A percentile compares a stretch with the other conserved stretches of the same genome.
Evolutionary conservation across 805 yeast species (phyloP).

Genomic region (Tetrapisispora namnaoensis): DNA sequence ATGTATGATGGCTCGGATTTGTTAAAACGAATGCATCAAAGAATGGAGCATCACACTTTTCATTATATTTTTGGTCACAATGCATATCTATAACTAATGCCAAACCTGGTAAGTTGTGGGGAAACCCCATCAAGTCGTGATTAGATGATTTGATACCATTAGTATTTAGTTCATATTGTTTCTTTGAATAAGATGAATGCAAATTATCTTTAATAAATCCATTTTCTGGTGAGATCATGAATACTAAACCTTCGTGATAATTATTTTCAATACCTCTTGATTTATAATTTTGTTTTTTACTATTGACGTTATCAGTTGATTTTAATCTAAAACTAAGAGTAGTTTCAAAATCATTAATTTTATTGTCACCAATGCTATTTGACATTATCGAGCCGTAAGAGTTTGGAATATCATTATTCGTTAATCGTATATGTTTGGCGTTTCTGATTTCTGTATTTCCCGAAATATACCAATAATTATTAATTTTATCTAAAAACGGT

Average conservation of each 20-base stretch:
- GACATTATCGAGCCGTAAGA: constrained; percentile 21
- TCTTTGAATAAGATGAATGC: constrained; percentile 19
- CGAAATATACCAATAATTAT: constrained; percentile 22
- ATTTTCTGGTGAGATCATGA: constrained; percentile 23
- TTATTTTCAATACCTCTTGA: neutral
- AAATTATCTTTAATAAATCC: constrained; percentile 18
- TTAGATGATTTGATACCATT: constrained; percentile 20
- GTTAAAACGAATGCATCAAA: constrained; percentile 16
- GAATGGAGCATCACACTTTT: constrained; percentile 17
- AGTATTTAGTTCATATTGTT: constrained; percentile 22
- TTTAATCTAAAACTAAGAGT: constrained; percentile 13
- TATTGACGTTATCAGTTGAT: neutral
- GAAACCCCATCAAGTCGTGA: constrained; percentile 25
- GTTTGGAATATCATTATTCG: constrained; percentile 11
- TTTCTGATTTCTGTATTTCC: constrained; percentile 25
- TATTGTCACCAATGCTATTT: constrained; percentile 27
- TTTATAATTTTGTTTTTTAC: neutral
- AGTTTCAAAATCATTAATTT: constrained; percentile 25
- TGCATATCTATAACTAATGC: constrained; percentile 21
- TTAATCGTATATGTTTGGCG: constrained; percentile 16
- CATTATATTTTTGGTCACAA: constrained; percentile 4
- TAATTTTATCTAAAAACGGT: constrained; percentile 25
- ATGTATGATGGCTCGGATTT: constrained; percentile 17
- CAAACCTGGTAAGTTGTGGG: constrained; percentile 25
- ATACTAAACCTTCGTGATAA: constrained; percentile 23